Percentiles rank a stretch among this genome's conserved stretches.
These are phyloP conservation scores for Xylaria telfairii DNA, from an alignment of 495 filamentous ascomycete genomes.

Conservation along the genomic window DNA sequence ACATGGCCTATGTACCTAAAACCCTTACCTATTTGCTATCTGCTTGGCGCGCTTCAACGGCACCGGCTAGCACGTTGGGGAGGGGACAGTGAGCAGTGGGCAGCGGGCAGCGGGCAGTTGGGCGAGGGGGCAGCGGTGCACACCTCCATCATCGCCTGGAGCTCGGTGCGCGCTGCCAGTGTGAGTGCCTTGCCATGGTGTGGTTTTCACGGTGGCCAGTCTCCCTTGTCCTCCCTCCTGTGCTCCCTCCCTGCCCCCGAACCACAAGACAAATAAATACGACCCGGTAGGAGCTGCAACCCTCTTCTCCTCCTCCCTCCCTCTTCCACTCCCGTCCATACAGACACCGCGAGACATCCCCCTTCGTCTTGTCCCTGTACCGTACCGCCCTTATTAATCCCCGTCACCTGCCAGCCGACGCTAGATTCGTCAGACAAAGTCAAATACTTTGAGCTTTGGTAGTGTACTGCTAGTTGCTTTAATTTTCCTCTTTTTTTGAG, in stretches of 20 bases:
- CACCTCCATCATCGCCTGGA: conserved; percentile 21
- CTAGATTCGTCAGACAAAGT: conserved; percentile 39
- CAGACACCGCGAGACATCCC: conserved; percentile 16
- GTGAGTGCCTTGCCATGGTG: conserved; percentile 15
- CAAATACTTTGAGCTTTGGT: conserved; percentile 34
- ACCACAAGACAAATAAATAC: conserved; percentile 47
- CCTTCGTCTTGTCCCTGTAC: conserved; percentile 30
- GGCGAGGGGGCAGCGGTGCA: conserved; percentile 8
- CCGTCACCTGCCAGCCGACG: conserved; percentile 34
- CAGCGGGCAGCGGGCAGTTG: too few relatives aligned
- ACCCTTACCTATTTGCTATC: conserved; percentile 17
- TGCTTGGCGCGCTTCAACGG: conserved; percentile 23
- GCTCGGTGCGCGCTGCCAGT: conserved; percentile 9
- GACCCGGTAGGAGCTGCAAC: conserved; percentile 37
- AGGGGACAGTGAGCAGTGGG: too few relatives aligned
- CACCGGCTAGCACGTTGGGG: conserved; percentile 10
- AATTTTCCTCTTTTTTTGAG: conserved; percentile 50
- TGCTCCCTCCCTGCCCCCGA: conserved; percentile 38
- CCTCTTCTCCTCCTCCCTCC: conserved; percentile 35
- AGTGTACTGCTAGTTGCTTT: conserved; percentile 38
- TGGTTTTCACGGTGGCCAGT: conserved; percentile 23
- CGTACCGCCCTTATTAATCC: conserved; percentile 21
- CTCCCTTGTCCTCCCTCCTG: conserved; percentile 41
- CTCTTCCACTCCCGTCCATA: conserved; percentile 37
- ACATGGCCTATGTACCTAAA: background rate